These are phyloP conservation scores for Podochytrium sp. DNA, from an alignment of 192 early-diverging fungal genomes.

Conservation along the genomic window DNA sequence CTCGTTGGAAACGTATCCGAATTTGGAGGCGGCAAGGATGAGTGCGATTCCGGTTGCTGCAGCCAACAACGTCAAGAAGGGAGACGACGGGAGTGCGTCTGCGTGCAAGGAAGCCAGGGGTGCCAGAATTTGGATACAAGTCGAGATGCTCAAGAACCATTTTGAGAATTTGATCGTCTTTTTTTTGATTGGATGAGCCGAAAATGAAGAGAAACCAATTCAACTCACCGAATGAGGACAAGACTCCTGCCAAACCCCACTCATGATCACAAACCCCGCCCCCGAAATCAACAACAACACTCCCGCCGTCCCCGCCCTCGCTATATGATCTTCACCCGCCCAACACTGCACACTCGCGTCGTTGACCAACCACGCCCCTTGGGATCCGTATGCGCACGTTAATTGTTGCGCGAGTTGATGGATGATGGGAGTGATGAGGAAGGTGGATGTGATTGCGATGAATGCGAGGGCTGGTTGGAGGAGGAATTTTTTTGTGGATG, in stretches of 20 bases:
- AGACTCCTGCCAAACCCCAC: background rate
- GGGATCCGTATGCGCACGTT: background rate
- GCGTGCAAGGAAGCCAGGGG: background rate
- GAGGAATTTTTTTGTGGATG: background rate
- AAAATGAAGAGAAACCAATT: background rate
- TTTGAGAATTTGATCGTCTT: background rate
- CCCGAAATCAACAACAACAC: background rate
- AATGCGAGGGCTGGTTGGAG: background rate
- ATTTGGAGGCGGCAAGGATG: background rate
- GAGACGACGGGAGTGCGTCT: background rate
- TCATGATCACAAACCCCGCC: background rate
- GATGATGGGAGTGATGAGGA: background rate
- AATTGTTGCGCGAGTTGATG: background rate
- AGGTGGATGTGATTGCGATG: background rate
- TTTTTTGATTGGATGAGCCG: background rate
- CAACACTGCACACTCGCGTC: background rate
- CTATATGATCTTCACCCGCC: background rate
- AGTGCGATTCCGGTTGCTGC: background rate
- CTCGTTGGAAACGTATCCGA: background rate
- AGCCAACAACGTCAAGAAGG: background rate
- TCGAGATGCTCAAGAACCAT: background rate
- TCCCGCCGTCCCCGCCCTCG: background rate
- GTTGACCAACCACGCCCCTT: background rate
- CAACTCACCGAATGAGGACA: background rate
- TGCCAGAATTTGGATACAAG: background rate